phyloP scores from a whole-genome alignment of 352 stramenopile genomes.

The Phytophthora cactorum region DNA sequence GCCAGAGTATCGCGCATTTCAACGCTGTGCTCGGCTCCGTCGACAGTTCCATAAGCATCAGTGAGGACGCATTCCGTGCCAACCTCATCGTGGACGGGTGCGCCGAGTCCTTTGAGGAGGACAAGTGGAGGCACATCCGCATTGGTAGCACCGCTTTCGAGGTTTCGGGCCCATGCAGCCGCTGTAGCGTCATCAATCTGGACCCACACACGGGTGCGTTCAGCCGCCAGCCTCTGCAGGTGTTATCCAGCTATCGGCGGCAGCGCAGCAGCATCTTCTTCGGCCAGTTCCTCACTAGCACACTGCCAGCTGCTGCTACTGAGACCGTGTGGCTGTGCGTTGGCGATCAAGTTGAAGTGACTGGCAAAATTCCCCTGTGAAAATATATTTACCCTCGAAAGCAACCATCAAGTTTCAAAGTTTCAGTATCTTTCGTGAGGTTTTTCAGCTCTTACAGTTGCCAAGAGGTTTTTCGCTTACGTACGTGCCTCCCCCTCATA shows the following conservation, averaged over 20 bases:
- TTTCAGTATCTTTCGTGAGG: slow-evolving; percentile 31
- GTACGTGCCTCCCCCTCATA: slow-evolving; percentile 5
- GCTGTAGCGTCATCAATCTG: slow-evolving; percentile 88
- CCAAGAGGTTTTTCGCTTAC: slow-evolving; percentile 31
- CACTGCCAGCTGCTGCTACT: slow-evolving; percentile 1
- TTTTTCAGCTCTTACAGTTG: slow-evolving; percentile 12
- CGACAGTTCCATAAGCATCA: slow-evolving; percentile 37
- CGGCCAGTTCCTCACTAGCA: slow-evolving; percentile 71
- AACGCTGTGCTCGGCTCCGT: slow-evolving; percentile 48
- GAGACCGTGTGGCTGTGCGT: slow-evolving; percentile 47
- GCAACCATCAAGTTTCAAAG: slow-evolving; percentile 13
- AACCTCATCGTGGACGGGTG: slow-evolving; percentile 78
- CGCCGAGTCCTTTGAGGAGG: slow-evolving; percentile 73
- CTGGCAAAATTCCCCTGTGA: background rate
- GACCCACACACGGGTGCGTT: slow-evolving; percentile 72
- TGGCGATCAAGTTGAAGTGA: slow-evolving; percentile 33
- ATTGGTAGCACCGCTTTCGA: slow-evolving; percentile 56
- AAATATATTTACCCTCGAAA: slow-evolving; percentile 10
- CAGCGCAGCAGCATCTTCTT: slow-evolving; percentile 85
- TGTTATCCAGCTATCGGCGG: slow-evolving; percentile 76
- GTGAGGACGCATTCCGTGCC: slow-evolving; percentile 75
- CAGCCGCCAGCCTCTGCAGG: slow-evolving; percentile 61
- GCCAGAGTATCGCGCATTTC: slow-evolving; percentile 58
- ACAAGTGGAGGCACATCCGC: slow-evolving; percentile 60
- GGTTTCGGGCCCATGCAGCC: slow-evolving; percentile 70